Evolutionary conservation across 257 asterid genomes (phyloP), one percentile per base, ranked within the genome.

Genomic region (Ophiorrhiza pumila): DNA sequence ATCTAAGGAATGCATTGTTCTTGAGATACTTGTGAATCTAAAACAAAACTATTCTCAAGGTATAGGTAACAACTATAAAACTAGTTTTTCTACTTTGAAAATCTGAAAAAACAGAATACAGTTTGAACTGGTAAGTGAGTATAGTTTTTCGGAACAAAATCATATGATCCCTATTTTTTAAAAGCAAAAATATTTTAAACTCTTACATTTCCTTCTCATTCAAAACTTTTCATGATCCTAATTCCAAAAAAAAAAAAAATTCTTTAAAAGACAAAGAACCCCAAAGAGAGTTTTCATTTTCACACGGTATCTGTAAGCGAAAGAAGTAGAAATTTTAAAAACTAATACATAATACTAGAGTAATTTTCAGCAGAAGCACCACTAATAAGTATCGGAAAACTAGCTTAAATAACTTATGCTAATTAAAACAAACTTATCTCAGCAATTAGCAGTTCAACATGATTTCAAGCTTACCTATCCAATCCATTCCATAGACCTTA

Each of bases 401-500:
- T 67, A 45, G 11, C 61, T 29, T 27, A 50, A 47, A 68, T 49
- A 34, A 50, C 34, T 56, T 57, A 57, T 57, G 9, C 3, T 52
- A 11, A 23, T 35, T 17, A n/a, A 56, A 47, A 64, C 43, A 68
- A 5, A 46, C 1, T 27, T 52, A 66, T 20, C 2, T n/a, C 25
- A 41, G 55, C 23, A 31, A 66, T 34, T 18, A 11, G 70, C 53
- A 37, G 32, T 46, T 17, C n/a, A 34, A n/a, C 49, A 68, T 53
- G 65, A 77, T 74, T 27, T 60, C 12, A 61, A 74, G 80, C 96
- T 82, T 76, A 94, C 99, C 99, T 80, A 94, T 85, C 99, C 99
- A 94, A 71, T 94, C 99, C 97, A 94, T 90, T 68, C 90, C 99
- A 55, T 88, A 87, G 53, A 90, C 97, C 84, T 91, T 91, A 81